These are phyloP conservation scores for Gnomoniopsis sp. DNA, from an alignment of 2,329 filamentous ascomycete genomes.

Conservation along the genomic window DNA sequence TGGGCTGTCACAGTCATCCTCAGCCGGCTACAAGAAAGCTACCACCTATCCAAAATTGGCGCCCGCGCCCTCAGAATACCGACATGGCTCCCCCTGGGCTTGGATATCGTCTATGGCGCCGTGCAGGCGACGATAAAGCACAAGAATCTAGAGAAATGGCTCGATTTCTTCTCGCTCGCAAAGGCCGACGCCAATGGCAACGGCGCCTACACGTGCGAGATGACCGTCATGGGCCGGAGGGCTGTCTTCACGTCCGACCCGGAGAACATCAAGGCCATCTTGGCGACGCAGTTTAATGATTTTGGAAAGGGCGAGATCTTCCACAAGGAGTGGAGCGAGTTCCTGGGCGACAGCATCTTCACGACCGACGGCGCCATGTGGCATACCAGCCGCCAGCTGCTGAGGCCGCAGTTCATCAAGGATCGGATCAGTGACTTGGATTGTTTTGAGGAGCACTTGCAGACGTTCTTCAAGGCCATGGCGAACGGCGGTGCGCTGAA, in stretches of 20 bases:
- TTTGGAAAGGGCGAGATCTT: constrained; percentile 80
- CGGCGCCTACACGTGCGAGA: constrained; percentile 58
- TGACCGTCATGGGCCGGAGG: constrained; percentile 51
- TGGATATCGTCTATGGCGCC: constrained; percentile 62
- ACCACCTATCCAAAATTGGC: constrained; percentile 44
- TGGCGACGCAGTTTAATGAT: constrained; percentile 83
- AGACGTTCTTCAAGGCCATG: constrained; percentile 68
- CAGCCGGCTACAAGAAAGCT: constrained; percentile 36
- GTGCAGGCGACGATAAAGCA: constrained; percentile 50
- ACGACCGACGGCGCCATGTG: constrained; percentile 76
- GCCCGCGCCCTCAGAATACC: constrained; percentile 35
- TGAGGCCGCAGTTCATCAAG: constrained; percentile 82
- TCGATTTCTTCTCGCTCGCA: constrained; percentile 41
- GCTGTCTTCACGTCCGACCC: constrained; percentile 75
- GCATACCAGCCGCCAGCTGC: constrained; percentile 76
- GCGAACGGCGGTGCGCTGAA: constrained; percentile 54
- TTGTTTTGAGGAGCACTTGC: constrained; percentile 75
- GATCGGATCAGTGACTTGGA: constrained; percentile 80
- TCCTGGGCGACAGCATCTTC: constrained; percentile 74
- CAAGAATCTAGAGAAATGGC: constrained; percentile 61
- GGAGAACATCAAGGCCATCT: constrained; percentile 85
- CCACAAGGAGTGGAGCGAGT: constrained; percentile 71
- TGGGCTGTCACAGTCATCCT: constrained; percentile 36
- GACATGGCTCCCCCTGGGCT: constrained; percentile 50
- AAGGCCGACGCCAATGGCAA: constrained; percentile 51